Evolutionary conservation across 306 rosid genomes (phyloP).

Genomic region (Dalbergia oliveri): DNA sequence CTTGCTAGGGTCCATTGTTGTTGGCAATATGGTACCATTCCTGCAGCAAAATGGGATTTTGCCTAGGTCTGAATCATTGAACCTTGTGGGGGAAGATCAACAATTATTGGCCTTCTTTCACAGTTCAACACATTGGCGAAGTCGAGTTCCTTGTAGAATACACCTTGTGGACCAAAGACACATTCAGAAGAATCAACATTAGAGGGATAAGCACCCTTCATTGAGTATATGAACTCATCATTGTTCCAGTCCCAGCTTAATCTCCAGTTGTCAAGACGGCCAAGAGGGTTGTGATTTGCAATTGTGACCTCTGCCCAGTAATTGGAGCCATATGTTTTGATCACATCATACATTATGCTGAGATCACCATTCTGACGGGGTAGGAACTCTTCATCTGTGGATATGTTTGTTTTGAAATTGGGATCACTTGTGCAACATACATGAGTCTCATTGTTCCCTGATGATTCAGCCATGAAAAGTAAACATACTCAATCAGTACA

Average conservation of each 20-base stretch:
- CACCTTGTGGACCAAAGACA: slow-evolving; percentile 73
- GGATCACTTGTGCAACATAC: slow-evolving; percentile 77
- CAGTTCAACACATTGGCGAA: slow-evolving; percentile 79
- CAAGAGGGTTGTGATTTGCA: slow-evolving; percentile 77
- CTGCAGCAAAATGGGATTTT: slow-evolving; percentile 85
- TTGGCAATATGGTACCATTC: slow-evolving; percentile 87
- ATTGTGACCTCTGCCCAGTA: slow-evolving; percentile 84
- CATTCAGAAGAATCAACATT: slow-evolving; percentile 77
- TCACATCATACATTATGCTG: slow-evolving; percentile 81
- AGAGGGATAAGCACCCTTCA: slow-evolving; percentile 88
- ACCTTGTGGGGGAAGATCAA: slow-evolving; percentile 83
- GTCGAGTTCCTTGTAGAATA: slow-evolving; percentile 59
- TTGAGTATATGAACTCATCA: slow-evolving; percentile 71
- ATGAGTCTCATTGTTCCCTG: slow-evolving; percentile 71
- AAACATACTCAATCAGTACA: slow-evolving; percentile 19
- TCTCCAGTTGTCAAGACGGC: slow-evolving; percentile 91
- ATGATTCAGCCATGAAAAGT: not conserved
- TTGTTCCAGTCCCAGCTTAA: slow-evolving; percentile 84
- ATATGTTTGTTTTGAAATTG: slow-evolving; percentile 60
- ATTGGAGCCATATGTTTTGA: slow-evolving; percentile 63
- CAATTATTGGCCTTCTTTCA: slow-evolving; percentile 72
- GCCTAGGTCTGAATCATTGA: slow-evolving; percentile 76
- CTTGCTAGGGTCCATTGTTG: slow-evolving; percentile 72
- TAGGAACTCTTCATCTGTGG: slow-evolving; percentile 54
- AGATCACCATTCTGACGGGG: slow-evolving; percentile 85